These are phyloP conservation scores for Dactylella cylindrospora DNA, from an alignment of 2,329 filamentous ascomycete species.

Conservation along the genomic window DNA sequence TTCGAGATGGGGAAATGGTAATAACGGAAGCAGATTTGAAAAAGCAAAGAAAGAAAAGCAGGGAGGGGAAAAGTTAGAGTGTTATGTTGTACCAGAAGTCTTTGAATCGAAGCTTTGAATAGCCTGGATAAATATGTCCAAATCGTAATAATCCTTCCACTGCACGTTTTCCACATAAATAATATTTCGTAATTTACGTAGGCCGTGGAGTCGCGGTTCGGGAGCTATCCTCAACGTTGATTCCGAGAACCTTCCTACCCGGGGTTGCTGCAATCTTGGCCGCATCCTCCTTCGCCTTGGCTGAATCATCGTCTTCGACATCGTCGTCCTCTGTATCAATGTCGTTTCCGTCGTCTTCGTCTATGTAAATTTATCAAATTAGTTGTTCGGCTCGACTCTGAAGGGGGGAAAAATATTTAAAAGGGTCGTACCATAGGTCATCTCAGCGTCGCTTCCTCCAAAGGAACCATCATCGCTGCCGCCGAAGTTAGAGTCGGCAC, in stretches of 20 bases:
- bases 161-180: too few species aligned
- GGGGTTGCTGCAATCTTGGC: slow-evolving; percentile 23
- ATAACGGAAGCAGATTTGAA: too few species aligned
- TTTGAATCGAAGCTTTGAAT: too few species aligned
- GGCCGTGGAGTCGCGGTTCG: slow-evolving; percentile 39
- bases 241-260: slow-evolving; percentile 28
- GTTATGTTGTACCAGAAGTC: too few species aligned
- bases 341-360: slow-evolving; percentile 51
- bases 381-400: slow-evolving; percentile 8
- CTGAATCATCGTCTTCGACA: slow-evolving; percentile 29
- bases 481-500: slow-evolving; percentile 52
- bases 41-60: too few species aligned
- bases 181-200: slow-evolving; percentile 4
- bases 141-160: too few species aligned
- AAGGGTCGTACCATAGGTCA: slow-evolving; percentile 47
- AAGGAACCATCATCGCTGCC: slow-evolving; percentile 38
- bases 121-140: too few species aligned
- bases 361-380: slow-evolving; percentile 19
- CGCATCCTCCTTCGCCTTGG: slow-evolving; percentile 12
- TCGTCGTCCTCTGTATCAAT: slow-evolving; percentile 40
- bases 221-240: slow-evolving; percentile 37
- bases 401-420: neutral
- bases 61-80: too few species aligned
- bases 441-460: slow-evolving; percentile 48
- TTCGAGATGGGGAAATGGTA: too few species aligned